These are phyloP conservation scores for Diaporthe aspalathi DNA, from an alignment of 2,329 filamentous ascomycete genomes.

Conservation along the genomic window DNA sequence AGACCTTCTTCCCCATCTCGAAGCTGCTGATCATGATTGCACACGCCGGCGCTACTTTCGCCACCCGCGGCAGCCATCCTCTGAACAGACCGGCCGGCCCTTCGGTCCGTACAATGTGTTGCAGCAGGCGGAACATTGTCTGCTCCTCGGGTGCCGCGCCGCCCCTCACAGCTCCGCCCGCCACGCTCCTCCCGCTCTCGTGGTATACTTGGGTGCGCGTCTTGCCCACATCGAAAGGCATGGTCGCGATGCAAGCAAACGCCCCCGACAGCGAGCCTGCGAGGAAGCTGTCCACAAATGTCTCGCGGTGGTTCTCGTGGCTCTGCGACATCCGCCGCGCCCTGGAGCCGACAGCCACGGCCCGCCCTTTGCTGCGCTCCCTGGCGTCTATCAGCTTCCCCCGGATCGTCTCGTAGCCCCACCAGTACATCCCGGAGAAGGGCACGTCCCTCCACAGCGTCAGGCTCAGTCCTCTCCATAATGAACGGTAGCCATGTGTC, in stretches of 20 bases:
- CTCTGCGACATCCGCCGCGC: conserved; percentile 69
- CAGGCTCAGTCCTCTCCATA: conserved; percentile 91
- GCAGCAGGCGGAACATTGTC: conserved; percentile 84
- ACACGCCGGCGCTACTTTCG: conserved; percentile 96
- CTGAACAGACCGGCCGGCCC: conserved; percentile 85
- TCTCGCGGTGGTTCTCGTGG: conserved; percentile 77
- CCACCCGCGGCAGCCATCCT: conserved; percentile 89
- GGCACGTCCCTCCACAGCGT: conserved; percentile 98
- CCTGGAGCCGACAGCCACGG: conserved; percentile 52
- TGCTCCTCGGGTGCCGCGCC: conserved; percentile 74
- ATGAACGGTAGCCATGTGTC: conserved; percentile 78
- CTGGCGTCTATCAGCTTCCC: conserved; percentile 77
- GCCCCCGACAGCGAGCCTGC: conserved; percentile 87
- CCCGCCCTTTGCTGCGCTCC: conserved; percentile 60
- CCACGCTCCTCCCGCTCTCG: conserved; percentile 57
- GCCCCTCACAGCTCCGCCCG: conserved; percentile 50
- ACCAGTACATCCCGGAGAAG: conserved; percentile 98
- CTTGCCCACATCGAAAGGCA: conserved; percentile 97
- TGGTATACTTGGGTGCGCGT: conserved; percentile 89
- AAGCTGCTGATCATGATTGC: conserved; percentile 99
- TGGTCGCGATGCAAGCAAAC: conserved; percentile 88
- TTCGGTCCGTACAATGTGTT: conserved; percentile 90
- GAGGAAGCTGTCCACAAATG: conserved; percentile 89
- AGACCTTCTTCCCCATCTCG: conserved; percentile 92
- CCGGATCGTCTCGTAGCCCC: conserved; percentile 90